phyloP scores from a whole-genome alignment of 2,329 filamentous ascomycete species.

The Sclerotinia sclerotiorum region DNA sequence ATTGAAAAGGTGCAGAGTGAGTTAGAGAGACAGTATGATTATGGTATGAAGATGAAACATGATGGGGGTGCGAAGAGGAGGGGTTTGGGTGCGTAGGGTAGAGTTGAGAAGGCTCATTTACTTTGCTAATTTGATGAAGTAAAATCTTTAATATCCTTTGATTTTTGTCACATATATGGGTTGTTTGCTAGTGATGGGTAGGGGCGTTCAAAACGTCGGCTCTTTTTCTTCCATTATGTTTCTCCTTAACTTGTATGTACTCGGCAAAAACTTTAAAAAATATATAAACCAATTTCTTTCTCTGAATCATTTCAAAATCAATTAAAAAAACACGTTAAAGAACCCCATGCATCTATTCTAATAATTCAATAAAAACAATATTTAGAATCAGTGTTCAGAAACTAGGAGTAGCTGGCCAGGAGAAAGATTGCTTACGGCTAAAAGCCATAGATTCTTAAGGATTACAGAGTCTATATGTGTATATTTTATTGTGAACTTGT shows the following conservation, averaged over 20 bases:
- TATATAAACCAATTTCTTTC: no score
- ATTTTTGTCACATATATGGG: neutral
- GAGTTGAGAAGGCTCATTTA: neutral
- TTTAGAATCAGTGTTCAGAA: no score
- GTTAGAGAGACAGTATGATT: slow-evolving; percentile 42
- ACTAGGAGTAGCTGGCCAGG: no score
- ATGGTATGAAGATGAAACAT: slow-evolving; percentile 43
- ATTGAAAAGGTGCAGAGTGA: slow-evolving; percentile 40
- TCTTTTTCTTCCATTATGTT: neutral
- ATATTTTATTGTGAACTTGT: no score
- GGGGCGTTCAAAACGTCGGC: neutral
- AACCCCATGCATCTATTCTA: no score
- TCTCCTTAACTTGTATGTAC: neutral
- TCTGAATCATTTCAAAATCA: no score
- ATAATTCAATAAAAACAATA: no score
- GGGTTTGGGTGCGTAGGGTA: slow-evolving; percentile 41
- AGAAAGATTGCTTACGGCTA: no score
- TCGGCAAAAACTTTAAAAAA: no score
- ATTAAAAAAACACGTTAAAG: no score
- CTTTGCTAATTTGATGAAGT: neutral
- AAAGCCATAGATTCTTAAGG: no score
- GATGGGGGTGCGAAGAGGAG: slow-evolving; percentile 41
- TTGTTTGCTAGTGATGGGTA: neutral
- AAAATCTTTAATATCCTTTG: neutral
- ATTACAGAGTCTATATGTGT: no score